Base-by-base conservation (phyloP, 106 monocot genomes). In the Gastrodia elata region DNA sequence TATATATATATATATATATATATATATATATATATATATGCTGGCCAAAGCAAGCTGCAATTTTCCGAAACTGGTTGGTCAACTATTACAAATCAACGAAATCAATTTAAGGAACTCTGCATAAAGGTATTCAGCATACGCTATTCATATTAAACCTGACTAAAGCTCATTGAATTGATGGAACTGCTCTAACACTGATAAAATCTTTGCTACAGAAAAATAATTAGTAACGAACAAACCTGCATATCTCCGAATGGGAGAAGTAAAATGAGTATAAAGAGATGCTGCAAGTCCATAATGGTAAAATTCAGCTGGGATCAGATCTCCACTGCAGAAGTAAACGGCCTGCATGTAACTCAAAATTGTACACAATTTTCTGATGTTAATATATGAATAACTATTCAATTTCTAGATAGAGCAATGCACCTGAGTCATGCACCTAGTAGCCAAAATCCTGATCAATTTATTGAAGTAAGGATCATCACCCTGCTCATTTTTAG, bases 391-490 rank as follows among this genome's bases (percentile, higher is more conserved):
- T 58, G 57, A 61, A 33, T 38, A 67, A 13, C 40, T 26, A 15
- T n/a, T 13, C 22, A 8, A 40, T 69, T 39, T 35, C 8, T 70
- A 57, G 76, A 2, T 52, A 14, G 28, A 76, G 55, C 22, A 32
- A 67, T 69, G 38, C 64, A 98, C 97, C 85, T 98, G 97, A 68
- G 97, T 91, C 97, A 98, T 98, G 87, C 97, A 98, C 80, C 97
- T 88, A 64, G 97, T 98, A 38, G 93, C 90, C 77, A 98, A 68
- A 85, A 98, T 98, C 73, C 97, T 80, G 68, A 98, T 88, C 68
- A 98, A 75, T 75, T 92, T 98, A 65, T 98, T 98, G 59, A 98
- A 98, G 74, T 98, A 98, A 40, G 93, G 97, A 82, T 98, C 97
- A 78, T 90, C 86, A 67, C 88, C 81, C 97, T 97, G 83, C 65